Evolutionary conservation across 2,329 filamentous ascomycete species (phyloP), one percentile per base, ranked within the genome.

Genomic region (Leptographium lundbergii): DNA sequence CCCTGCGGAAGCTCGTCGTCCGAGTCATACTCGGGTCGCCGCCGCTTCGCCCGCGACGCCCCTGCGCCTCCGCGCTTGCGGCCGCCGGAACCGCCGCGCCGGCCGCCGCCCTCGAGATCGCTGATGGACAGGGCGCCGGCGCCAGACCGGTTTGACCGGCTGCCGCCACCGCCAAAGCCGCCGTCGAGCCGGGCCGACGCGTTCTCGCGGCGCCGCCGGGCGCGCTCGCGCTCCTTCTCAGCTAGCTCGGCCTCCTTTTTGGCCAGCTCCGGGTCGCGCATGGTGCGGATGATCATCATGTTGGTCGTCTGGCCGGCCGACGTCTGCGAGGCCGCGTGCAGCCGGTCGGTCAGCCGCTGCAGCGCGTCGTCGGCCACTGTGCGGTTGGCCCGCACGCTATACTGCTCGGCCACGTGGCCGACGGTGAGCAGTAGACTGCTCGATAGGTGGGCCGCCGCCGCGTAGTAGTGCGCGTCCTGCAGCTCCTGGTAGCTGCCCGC

Each of bases 381-480:
- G 66, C 83, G 80, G 66, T 86, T 86, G 7, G 87, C 84, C 45
- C 81, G 78, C 34, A 92, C 79, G 6, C 78, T 83, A 66, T 88
- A 85, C 62, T 87, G 83, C 62, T 89, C 85, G 11, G 85, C 86
- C 67, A 92, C 78, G 68, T 91, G 89, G 61, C 88, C 87, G 19
- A 89, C 85, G 10, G 88, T 81, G 67, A 89, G 80, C 61, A 91
- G 76, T 27, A 88, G 74, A 61, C 85, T 84, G 52, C 84, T 85
- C 32, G 79, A 77, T 60, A 88, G 75, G 65, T 88, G 83, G 0
- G 88, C 87, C 1, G 86, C 84, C 2, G 85, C 85, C 9, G 89
- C 81, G 67, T 91, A 92, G 65, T 86, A 88, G 70, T 89, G 87
- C 7, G 85, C 82, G 65, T 92, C 88, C 62, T 86, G 80, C 32